Base-by-base conservation (phyloP, 2,329 filamentous ascomycete species). In the Teratosphaeria epicoccoides region DNA sequence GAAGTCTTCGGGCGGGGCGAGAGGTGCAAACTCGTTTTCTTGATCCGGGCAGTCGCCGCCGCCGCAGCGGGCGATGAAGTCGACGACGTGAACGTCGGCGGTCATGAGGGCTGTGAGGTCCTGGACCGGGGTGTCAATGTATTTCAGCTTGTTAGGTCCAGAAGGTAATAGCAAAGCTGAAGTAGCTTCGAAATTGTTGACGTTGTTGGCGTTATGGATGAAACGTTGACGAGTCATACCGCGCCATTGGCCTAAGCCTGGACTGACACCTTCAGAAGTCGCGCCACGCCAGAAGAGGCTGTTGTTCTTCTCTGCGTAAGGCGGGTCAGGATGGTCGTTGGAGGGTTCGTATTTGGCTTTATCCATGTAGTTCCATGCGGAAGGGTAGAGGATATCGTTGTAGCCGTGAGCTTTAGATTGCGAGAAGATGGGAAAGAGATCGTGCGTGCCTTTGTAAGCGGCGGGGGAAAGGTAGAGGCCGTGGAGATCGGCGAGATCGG, bases 231-330 rank as follows among this genome's bases (percentile, higher is more conserved):
- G 82, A 65, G 72, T 81, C 84, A 76, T 87, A 70, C 69, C 85
- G 72, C 69, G 80, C 84, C 70, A 90, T 58, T 66, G 77, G 57
- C 70, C 82, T 63, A 52, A 46, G 26, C 67, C 74, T 56, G 64
- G 71, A 64, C 73, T 70, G 55, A 73, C 64, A 61, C 77, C 71
- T 66, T 82, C 78, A 3, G 77, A 78, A 2, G 84, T 81, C 10
- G 76, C 75, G n/a, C 84, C 85, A 48, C 86, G 81, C 87, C 87
- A 94, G 67, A 85, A 85, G 3, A 91, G 71, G 0, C 73, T 72
- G 55, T 83, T 77, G 44, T 78, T 72, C 60, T 89, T 88, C 46
- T 81, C 70, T 0, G 70, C 61, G 56, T 87, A 90, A 0, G 69
- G 64, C 5, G 64, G 65, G 57, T 83, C 80, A 0, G 76, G 77